Conservation (phyloP, 805 yeast species). For the Alloascoidea africana region DNA sequence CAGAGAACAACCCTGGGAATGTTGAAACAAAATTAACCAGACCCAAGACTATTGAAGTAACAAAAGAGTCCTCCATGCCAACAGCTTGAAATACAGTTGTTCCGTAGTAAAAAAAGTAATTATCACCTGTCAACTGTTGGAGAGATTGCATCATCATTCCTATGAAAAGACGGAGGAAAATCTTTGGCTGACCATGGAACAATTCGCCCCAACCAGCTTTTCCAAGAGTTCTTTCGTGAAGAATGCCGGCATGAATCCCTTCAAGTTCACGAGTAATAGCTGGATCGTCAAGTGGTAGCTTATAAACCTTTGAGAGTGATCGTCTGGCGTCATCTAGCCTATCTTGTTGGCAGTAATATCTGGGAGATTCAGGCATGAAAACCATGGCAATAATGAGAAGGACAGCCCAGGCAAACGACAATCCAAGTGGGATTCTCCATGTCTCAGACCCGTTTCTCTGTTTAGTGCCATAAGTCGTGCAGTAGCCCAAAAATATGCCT, state of each 20-base stretch:
- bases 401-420: slow-evolving; percentile 26
- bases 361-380: slow-evolving; percentile 57
- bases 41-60: slow-evolving; percentile 46
- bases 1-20: slow-evolving; percentile 32
- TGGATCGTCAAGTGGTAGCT: slow-evolving; percentile 34
- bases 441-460: slow-evolving; percentile 18
- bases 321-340: slow-evolving; percentile 35
- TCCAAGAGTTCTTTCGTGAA: slow-evolving; percentile 47
- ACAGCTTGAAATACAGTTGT: slow-evolving; percentile 45
- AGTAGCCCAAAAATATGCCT: slow-evolving; percentile 60
- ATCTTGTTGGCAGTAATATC: slow-evolving; percentile 38
- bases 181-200: slow-evolving; percentile 45
- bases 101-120: slow-evolving; percentile 54
- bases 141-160: slow-evolving; percentile 46
- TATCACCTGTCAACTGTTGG: slow-evolving; percentile 50
- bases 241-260: slow-evolving; percentile 42
- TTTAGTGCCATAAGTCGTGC: slow-evolving; percentile 51
- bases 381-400: slow-evolving; percentile 28
- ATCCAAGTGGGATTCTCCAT: slow-evolving; percentile 56
- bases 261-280: slow-evolving; percentile 39
- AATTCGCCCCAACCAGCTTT: slow-evolving; percentile 51
- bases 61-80: slow-evolving; percentile 39
- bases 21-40: slow-evolving; percentile 41
- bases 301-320: slow-evolving; percentile 45
- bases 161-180: slow-evolving; percentile 35